Evolutionary conservation across 2,329 filamentous ascomycete genomes (phyloP), one percentile per base, ranked within the genome.

Genomic region (Trematosphaeria pertusa): DNA sequence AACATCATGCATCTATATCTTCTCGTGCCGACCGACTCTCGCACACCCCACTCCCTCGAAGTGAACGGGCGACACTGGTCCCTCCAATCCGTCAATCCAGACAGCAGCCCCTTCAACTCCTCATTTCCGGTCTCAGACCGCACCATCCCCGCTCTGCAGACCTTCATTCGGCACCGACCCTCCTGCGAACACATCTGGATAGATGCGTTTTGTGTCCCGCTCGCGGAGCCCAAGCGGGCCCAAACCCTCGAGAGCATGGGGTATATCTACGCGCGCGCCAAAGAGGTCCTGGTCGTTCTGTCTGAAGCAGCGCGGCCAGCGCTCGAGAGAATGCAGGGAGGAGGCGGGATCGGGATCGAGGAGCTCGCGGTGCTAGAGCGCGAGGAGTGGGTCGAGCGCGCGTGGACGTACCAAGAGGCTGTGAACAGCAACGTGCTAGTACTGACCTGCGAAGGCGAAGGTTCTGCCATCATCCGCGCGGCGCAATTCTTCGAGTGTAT

Each of bases 161-260:
- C 38, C 8, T 31, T 33, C 10, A 42, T 22, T n/a, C 15, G 10
- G 15, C 38, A 33, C 28, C 38, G 38, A 11, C 38, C 38, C 11
- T 33, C 28, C 8, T 42, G 38, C 28, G 17, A 7, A 4, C 14
- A 14, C 30, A 32, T 45, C 19, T 45, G 42, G 42, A 45, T 45
- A 12, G 42, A 45, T 17, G 42, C 42, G 6, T 19, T 45, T 14
- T 45, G 33, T 15, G 34, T 45, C 3, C 42, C 42, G 6, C 12
- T 26, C 12, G 20, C 21, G 9, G n/a, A 18, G 19, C 33, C 24
- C 4, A 35, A 37, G 5, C 19, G 34, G 14, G 22, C 20, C 9
- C 33, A 26, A 5, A 39, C 20, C 3, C 34, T 45, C n/a, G 42
- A 18, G 20, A 45, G 42, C 24, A 45, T 45, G 42, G 42, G 42